A percentile compares a stretch with the other conserved stretches of the same genome.
Evolutionary conservation across 805 yeast genomes (phyloP).

Genomic region (Debaryomyces maramus): DNA sequence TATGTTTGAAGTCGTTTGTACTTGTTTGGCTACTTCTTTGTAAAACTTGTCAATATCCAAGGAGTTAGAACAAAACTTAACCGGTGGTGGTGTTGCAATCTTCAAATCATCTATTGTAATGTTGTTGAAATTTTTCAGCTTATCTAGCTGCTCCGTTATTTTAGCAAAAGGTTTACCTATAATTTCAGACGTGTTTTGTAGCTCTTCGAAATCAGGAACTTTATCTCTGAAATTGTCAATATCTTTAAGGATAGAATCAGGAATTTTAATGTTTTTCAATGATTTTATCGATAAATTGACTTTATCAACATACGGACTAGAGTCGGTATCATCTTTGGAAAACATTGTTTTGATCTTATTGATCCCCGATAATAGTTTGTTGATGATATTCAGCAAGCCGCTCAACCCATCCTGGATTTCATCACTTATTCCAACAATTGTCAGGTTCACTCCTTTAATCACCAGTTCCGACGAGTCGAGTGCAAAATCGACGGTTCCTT

Average conservation of each 20-base stretch:
- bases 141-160: constrained; percentile 41
- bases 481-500: constrained; percentile 71
- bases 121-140: constrained; percentile 21
- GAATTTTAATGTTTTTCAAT: constrained; percentile 60
- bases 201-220: constrained; percentile 65
- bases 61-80: constrained; percentile 36
- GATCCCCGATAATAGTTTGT: constrained; percentile 52
- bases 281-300: constrained; percentile 60
- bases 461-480: constrained; percentile 68
- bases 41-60: constrained; percentile 42
- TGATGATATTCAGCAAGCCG: constrained; percentile 57
- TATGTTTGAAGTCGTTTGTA: constrained; percentile 37
- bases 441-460: constrained; percentile 58
- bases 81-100: constrained; percentile 1
- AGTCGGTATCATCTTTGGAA: constrained; percentile 30
- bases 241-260: constrained; percentile 59
- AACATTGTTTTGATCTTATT: constrained; percentile 58
- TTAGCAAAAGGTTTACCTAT: constrained; percentile 61
- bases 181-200: constrained; percentile 56
- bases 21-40: constrained; percentile 20
- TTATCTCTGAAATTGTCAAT: constrained; percentile 51
- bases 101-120: constrained; percentile 4
- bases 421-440: constrained; percentile 52
- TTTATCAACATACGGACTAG: constrained; percentile 35
- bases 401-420: constrained; percentile 68